Percentiles rank a stretch among this genome's conserved stretches.
phyloP scores from a whole-genome alignment of 2,329 filamentous ascomycete species.

The Ophiostoma pallidulum region DNA sequence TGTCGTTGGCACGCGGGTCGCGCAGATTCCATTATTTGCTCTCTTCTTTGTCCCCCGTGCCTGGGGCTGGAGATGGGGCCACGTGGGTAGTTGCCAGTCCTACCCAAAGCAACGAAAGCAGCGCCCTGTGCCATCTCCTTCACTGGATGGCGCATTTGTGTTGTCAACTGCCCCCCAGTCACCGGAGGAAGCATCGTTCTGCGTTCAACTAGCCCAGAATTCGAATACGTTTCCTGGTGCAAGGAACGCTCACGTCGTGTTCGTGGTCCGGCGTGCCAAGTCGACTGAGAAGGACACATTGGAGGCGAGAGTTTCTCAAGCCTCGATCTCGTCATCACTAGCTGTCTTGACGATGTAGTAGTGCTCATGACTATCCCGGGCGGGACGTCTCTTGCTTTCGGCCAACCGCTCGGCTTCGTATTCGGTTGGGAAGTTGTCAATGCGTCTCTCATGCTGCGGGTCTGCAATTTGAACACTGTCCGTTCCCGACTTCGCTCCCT shows the following conservation, averaged over 20 bases:
- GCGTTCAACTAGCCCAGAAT: neutral
- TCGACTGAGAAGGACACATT: neutral
- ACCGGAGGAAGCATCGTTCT: neutral
- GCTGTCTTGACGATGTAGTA: constrained; percentile 17
- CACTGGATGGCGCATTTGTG: neutral
- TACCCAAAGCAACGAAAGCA: constrained; percentile 18
- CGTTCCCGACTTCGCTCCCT: neutral
- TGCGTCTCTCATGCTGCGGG: constrained; percentile 8
- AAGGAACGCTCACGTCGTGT: neutral
- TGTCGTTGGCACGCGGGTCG: neutral
- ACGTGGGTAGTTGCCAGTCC: constrained; percentile 8
- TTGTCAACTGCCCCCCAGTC: neutral
- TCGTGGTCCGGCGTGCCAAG: neutral
- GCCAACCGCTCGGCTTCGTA: constrained; percentile 22
- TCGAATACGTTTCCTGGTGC: neutral
- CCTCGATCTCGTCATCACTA: constrained; percentile 13
- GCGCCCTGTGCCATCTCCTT: constrained; percentile 20
- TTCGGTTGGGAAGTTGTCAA: constrained; percentile 20
- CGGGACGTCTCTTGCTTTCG: constrained; percentile 19
- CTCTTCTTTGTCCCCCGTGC: neutral
- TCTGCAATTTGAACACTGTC: constrained; percentile 5
- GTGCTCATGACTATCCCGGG: constrained; percentile 17
- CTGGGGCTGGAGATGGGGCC: neutral
- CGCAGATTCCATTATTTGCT: neutral
- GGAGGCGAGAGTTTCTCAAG: constrained; percentile 10